A percentile compares a stretch with the other conserved stretches of the same genome.
phyloP scores from a whole-genome alignment of 345 rosid species.

The Corymbia maculata region DNA sequence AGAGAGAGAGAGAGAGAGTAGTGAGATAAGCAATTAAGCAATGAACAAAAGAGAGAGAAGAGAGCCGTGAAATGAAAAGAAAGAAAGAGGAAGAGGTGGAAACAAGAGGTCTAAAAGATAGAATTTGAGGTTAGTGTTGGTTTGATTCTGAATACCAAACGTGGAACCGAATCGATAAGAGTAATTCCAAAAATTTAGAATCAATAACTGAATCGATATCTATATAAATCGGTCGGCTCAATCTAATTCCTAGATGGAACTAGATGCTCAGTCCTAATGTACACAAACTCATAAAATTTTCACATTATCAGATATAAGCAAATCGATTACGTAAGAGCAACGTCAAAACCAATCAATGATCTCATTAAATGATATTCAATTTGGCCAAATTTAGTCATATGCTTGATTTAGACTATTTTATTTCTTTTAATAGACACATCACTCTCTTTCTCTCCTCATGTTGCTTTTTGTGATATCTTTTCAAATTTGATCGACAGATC shows the following conservation, averaged over 20 bases:
- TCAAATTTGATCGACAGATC: too few relatives aligned
- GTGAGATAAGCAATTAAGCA: not conserved
- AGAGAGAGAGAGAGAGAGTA: not conserved
- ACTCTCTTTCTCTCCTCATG: not conserved
- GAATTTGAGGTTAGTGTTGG: not conserved
- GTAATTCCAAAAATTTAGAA: not conserved
- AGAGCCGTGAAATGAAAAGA: not conserved
- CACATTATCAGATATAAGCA: not conserved
- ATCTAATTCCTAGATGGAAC: not conserved
- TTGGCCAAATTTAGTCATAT: not conserved
- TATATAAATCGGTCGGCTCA: not conserved
- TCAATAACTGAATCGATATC: too few relatives aligned
- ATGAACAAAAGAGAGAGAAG: not conserved
- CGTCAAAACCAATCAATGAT: not conserved
- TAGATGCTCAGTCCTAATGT: not conserved
- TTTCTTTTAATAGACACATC: not conserved
- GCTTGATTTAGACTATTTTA: not conserved
- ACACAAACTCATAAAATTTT: not conserved
- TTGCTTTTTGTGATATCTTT: not conserved
- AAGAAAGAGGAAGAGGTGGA: not conserved
- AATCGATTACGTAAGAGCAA: not conserved
- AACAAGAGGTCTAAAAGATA: not conserved
- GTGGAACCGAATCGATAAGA: not conserved
- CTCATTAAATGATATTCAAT: not conserved
- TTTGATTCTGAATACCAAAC: rapidly evolving